Evolutionary conservation across 2,329 filamentous ascomycete genomes (phyloP).

Genomic region (Fusarium armeniacum): DNA sequence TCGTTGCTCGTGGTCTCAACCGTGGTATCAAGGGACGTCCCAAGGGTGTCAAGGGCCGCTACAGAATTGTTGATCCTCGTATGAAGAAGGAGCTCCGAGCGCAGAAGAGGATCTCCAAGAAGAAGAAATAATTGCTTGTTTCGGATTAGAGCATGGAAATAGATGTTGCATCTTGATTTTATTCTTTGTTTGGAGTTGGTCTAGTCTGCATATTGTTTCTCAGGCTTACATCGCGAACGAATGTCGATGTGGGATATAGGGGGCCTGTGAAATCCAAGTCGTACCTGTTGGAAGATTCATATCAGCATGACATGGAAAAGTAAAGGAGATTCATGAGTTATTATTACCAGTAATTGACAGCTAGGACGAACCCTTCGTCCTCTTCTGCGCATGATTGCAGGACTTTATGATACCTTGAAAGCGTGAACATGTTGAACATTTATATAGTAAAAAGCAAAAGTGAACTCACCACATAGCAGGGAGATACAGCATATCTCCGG

Average conservation of each 20-base stretch:
- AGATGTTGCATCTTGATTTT: conserved; percentile 32
- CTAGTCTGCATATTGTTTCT: conserved; percentile 25
- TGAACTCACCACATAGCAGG: conserved; percentile 79
- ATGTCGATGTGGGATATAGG: conserved; percentile 73
- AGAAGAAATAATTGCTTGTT: conserved; percentile 64
- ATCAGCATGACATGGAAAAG: conserved; percentile 7
- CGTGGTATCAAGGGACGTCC: conserved; percentile 88
- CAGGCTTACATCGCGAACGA: conserved; percentile 61
- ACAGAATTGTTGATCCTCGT: conserved; percentile 95
- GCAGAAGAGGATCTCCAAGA: conserved; percentile 83
- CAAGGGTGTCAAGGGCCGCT: conserved; percentile 92
- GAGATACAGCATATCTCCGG: conserved; percentile 86
- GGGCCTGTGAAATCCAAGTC: conserved; percentile 82
- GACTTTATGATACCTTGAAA: conserved; percentile 81
- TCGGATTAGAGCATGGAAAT: conserved; percentile 16
- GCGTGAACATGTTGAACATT: neutral
- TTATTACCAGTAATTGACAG: conserved; percentile 83
- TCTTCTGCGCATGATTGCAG: conserved; percentile 76
- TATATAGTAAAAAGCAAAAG: neutral
- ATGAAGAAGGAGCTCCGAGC: conserved; percentile 97
- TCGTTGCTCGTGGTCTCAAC: conserved; percentile 88
- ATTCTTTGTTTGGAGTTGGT: conserved; percentile 25
- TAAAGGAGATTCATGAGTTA: neutral
- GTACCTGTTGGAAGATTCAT: conserved; percentile 67
- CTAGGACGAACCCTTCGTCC: conserved; percentile 80